These are phyloP conservation scores for barrel medic (Medicago truncatula) DNA, from an alignment of 306 rosid species.

Conservation along the genomic window MtrunA17r5.0-ANR NC_053046.1:11704001-11704500, in stretches of 20 bases:
- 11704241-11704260: not conserved
- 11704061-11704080: no score
- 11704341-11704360: constrained; percentile 5
- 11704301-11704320: no score
- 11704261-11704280: not conserved
- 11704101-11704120: no score
- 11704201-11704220: not conserved
- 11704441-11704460: constrained; percentile 77
- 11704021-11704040: no score
- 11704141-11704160: no score
- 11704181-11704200: no score
- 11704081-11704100: no score
- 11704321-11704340: no score
- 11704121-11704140: no score
- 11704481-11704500: constrained; percentile 61
- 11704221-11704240: not conserved
- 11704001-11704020: no score
- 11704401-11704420: constrained; percentile 69
- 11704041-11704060: no score
- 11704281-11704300: not conserved
- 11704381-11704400: constrained; percentile 71
- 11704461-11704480: constrained; percentile 65
- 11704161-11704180: no score
- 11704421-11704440: constrained; percentile 63
- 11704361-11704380: constrained; percentile 9